Evolutionary conservation across 768 basidiomycete genomes (phyloP), one percentile per base, ranked within the genome.

Genomic region (Leccinum rimulosum): DNA sequence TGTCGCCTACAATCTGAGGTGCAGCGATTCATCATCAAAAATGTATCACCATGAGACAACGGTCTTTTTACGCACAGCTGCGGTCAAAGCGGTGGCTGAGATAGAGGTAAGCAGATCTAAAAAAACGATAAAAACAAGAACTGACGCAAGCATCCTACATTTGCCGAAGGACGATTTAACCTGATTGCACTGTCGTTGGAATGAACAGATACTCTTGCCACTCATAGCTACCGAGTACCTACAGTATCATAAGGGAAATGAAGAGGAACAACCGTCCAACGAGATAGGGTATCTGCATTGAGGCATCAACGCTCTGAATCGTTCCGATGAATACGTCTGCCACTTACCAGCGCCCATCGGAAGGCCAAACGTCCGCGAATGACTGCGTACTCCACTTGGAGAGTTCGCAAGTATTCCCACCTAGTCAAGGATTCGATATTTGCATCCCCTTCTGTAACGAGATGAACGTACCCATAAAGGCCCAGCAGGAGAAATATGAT

Each of bases 301-400:
- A 1, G 4, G 22, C 14, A 38, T 40, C 8, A 55, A 50, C 30
- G 6, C 35, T 38, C 5, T 4, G n/a, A 25, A 54, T 19, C 1
- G 2, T 3, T 12, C 33, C 11, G 35, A 51, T 17, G 40, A 14
- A 48, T 9, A 27, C 9, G 6, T n/a, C 8, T 15, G 19, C 19
- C 27, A 54, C 68, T 63, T 49, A 72, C 72, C 45, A 74, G 54
- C 28, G 64, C 22, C 72, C 70, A 74, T 28, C 61, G 61, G 40
- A 72, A 73, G 17, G 68, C 6, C 2, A 64, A 15, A n/a, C 61
- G 66, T 5, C 64, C 51, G 40, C 63, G 64, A 36, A 73, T 36
- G 30, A 73, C 56, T 4, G 66, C 68, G 15, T 57, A 65, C 51
- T 72, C 70, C 8, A 72, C 58, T 2, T 58, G 55, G 17, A 63